Base-by-base conservation (phyloP, 805 yeast species). In the Candida dajiaensis region DNA sequence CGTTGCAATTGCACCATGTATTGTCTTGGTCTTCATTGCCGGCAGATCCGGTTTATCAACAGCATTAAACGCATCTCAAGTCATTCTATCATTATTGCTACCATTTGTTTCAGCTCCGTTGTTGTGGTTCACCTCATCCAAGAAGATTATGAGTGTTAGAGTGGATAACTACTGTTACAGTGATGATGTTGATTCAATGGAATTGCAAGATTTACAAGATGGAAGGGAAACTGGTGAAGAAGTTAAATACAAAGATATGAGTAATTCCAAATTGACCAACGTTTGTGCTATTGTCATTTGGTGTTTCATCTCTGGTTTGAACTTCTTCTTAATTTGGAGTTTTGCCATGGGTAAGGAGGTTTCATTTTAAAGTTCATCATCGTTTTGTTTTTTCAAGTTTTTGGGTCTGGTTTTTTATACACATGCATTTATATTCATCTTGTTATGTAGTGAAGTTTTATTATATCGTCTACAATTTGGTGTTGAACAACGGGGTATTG, bases 21-120 rank as follows among this genome's bases (percentile, higher is more conserved):
- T 89, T 31, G 65, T 85, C 21, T 81, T 89, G 43, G 89, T 89
- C 1, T 55, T 81, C 12, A 72, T 80, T 21, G 78, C 89, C 6
- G 97, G 97, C 7, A 76, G 96, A 52, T 83, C 81, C 56, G 97
- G 97, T 0, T 67, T 89, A 42, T 76, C 86, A 21, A 77, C 76
- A 18, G 87, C 88, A 15, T 72, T 89, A 54, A 90, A 89, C 61
- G 85, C 85, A 2, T 81, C 89, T 28, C 97, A 89, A 68, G 97
- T 89, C 26, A 85, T 88, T 19, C 72, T 89, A 36, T 81, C 92
- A 2, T 61, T 89, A 36, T 71, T 89, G 45, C 71, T 89, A 47
- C 97, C 97, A 8, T 81, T 88, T 55, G 94, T 89, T 13, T 79
- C 88, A 35, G 96, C 96, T 0, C 97, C 97, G 18, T 70, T 89